Conservation (phyloP, 441 rosid genomes). For the Theobroma grandiflorum region DNA sequence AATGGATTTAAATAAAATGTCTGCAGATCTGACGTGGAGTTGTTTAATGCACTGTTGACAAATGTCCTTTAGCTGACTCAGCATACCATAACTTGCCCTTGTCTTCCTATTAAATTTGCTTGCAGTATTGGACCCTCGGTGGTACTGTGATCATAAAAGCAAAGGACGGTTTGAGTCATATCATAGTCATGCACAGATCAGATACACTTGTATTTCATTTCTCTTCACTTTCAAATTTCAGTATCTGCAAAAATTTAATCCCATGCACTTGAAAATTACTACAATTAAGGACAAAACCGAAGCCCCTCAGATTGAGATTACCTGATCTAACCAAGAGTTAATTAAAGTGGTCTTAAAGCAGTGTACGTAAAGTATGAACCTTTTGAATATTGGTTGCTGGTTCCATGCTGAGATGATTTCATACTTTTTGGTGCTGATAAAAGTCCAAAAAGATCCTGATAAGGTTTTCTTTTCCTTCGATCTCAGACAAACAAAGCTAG, state of each 20-base stretch:
- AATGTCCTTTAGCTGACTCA: constrained; percentile 41
- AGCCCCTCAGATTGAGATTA: too few species aligned
- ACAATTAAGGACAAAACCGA: too few species aligned
- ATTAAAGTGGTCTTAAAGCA: neutral
- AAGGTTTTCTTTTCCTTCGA: constrained; percentile 19
- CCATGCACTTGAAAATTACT: too few species aligned
- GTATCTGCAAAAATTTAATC: neutral
- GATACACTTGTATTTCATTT: too few species aligned
- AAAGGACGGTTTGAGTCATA: neutral
- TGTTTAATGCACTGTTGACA: constrained; percentile 11
- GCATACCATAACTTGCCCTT: constrained; percentile 33
- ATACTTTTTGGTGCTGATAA: neutral
- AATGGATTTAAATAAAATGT: constrained; percentile 29
- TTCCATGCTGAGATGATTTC: neutral
- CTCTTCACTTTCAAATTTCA: too few species aligned
- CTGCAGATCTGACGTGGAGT: constrained; percentile 45
- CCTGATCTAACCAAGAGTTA: neutral
- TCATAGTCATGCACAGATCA: neutral
- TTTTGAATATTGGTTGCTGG: neutral
- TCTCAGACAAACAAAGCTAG: neutral
- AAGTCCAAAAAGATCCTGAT: constrained; percentile 28
- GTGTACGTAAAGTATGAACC: neutral
- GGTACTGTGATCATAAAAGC: neutral
- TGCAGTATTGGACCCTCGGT: neutral
- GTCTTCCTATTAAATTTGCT: neutral